Percentiles rank a stretch among this genome's conserved stretches.
Conservation (phyloP, 1,284 basidiomycete species). For the Rhodotorula glutinis region DNA sequence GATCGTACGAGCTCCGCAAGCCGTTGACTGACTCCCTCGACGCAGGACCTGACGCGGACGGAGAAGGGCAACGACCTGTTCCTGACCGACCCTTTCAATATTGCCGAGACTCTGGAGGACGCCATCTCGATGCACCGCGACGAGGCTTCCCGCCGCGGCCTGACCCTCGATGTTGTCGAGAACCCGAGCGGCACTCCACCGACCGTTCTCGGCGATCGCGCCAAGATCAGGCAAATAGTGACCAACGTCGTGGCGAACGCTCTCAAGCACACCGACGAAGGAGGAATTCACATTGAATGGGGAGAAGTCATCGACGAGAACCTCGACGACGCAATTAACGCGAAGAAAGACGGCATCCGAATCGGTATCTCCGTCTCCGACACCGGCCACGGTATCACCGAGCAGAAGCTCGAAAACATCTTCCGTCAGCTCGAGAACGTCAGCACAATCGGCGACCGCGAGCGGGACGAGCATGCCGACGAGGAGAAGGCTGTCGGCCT, state of each 20-base stretch:
- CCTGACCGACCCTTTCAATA: slow-evolving; percentile 77
- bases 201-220: slow-evolving; percentile 47
- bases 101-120: slow-evolving; percentile 65
- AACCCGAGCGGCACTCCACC: slow-evolving; percentile 40
- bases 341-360: slow-evolving; percentile 53
- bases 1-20: not conserved
- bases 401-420: slow-evolving; percentile 70
- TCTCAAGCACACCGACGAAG: slow-evolving; percentile 71
- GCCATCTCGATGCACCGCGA: slow-evolving; percentile 60
- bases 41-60: slow-evolving; percentile 69
- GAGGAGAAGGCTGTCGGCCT: slow-evolving; percentile 29
- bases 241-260: slow-evolving; percentile 81
- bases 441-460: slow-evolving; percentile 22
- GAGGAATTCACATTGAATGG: slow-evolving; percentile 48
- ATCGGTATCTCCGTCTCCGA: slow-evolving; percentile 51
- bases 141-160: slow-evolving; percentile 66
- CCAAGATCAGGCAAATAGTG: slow-evolving; percentile 73
- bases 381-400: slow-evolving; percentile 60
- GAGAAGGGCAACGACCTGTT: slow-evolving; percentile 76
- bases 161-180: slow-evolving; percentile 61
- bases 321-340: slow-evolving; percentile 28
- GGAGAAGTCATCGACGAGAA: slow-evolving; percentile 39
- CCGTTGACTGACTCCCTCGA: not conserved
- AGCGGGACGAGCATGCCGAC: slow-evolving; percentile 12
- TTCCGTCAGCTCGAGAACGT: slow-evolving; percentile 85